These are phyloP conservation scores for Pythium phragmitis DNA, from an alignment of 352 stramenopile genomes.

Conservation along the genomic window DNA sequence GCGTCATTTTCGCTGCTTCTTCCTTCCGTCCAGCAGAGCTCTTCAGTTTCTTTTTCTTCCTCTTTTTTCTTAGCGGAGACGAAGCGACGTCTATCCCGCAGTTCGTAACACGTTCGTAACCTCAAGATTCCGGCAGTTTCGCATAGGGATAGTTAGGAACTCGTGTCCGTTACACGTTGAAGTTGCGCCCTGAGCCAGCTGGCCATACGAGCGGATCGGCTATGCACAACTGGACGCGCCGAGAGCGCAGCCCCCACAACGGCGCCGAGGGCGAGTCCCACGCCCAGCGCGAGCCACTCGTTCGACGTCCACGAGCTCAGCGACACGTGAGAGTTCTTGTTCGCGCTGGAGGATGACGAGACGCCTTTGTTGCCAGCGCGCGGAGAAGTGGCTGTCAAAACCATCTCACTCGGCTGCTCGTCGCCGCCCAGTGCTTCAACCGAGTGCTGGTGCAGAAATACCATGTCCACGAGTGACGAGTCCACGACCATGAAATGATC, in stretches of 20 bases:
- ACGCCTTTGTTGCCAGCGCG: neutral
- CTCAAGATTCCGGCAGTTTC: neutral
- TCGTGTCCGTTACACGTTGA: constrained; percentile 19
- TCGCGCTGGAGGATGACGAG: neutral
- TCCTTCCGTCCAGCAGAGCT: neutral
- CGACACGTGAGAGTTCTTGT: neutral
- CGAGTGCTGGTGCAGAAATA: constrained; percentile 14
- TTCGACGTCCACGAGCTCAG: constrained; percentile 4
- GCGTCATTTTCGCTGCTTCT: constrained; percentile 6
- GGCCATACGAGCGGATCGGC: neutral
- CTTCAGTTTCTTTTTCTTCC: constrained; percentile 2
- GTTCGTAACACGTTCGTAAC: constrained; percentile 24
- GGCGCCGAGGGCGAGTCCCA: constrained; percentile 18
- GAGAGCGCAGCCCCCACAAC: neutral
- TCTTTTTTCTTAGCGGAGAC: neutral
- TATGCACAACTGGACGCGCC: constrained; percentile 8
- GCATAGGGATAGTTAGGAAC: constrained; percentile 8
- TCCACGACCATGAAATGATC: constrained; percentile 10
- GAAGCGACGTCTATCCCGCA: constrained; percentile 15
- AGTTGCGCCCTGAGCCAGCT: constrained; percentile 12
- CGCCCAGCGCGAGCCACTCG: constrained; percentile 25
- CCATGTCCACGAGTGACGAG: constrained; percentile 7
- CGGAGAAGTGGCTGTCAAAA: neutral
- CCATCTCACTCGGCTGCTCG: constrained; percentile 4
- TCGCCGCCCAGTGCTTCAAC: constrained; percentile 15